Conservation (phyloP, 2,329 filamentous ascomycete genomes). For the Ophiosphaerella korrae region DNA sequence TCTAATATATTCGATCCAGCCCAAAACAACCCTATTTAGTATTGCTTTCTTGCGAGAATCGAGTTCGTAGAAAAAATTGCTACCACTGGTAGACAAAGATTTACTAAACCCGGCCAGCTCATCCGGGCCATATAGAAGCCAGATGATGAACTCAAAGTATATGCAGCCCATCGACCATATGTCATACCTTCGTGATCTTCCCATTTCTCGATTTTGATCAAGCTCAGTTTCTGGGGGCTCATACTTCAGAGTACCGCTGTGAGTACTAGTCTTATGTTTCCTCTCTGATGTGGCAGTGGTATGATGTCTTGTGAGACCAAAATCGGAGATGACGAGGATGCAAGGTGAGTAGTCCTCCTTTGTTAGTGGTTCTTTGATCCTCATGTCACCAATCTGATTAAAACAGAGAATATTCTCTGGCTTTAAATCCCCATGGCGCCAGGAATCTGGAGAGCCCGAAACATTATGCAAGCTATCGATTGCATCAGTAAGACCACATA, state of each 20-base stretch:
- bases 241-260: constrained; percentile 4
- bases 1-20: neutral
- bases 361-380: too few relatives aligned
- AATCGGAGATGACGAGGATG: constrained; percentile 14
- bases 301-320: constrained; percentile 6
- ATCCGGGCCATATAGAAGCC: constrained; percentile 14
- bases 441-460: neutral
- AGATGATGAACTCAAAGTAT: constrained; percentile 17
- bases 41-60: too few relatives aligned
- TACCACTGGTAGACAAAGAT: too few relatives aligned
- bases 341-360: neutral
- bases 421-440: constrained; percentile 17
- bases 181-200: constrained; percentile 14
- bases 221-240: constrained; percentile 9
- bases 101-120: too few relatives aligned
- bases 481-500: constrained; percentile 15
- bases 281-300: constrained; percentile 3
- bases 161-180: constrained; percentile 27
- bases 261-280: constrained; percentile 3
- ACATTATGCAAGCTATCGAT: constrained; percentile 8
- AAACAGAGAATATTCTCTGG: constrained; percentile 22
- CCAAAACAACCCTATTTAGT: too few relatives aligned
- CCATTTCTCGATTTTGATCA: neutral
- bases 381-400: neutral
- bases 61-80: too few relatives aligned